Conservation (phyloP, 768 basidiomycete genomes). For the Collybia sordida region DNA sequence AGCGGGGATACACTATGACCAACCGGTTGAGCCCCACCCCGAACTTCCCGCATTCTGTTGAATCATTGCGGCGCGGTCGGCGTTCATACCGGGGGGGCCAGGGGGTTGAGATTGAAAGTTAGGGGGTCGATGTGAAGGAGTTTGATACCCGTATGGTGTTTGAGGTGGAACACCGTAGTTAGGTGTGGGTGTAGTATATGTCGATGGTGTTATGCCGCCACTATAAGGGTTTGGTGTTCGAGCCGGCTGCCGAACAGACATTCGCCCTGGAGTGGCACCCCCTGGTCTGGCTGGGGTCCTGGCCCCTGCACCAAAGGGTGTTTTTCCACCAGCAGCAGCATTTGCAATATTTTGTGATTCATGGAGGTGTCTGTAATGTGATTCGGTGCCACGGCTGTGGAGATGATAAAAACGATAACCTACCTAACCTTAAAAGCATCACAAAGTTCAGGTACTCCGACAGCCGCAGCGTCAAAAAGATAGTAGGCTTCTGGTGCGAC, state of each 20-base stretch:
- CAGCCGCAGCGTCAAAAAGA: slow-evolving; percentile 86
- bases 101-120: slow-evolving; percentile 37
- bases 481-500: slow-evolving; percentile 88
- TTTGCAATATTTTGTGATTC: slow-evolving; percentile 65
- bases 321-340: slow-evolving; percentile 63
- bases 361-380: slow-evolving; percentile 62
- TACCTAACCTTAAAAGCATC: slow-evolving; percentile 95
- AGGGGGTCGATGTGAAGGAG: slow-evolving; percentile 43
- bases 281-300: slow-evolving; percentile 78
- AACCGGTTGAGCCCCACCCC: slow-evolving; percentile 22
- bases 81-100: slow-evolving; percentile 62
- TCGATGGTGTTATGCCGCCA: background rate
- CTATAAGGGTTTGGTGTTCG: slow-evolving; percentile 76
- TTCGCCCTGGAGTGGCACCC: slow-evolving; percentile 77
- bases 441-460: slow-evolving; percentile 90
- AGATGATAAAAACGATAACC: slow-evolving; percentile 14
- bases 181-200: background rate
- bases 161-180: slow-evolving; percentile 25
- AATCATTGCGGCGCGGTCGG: slow-evolving; percentile 65
- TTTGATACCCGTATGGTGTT: slow-evolving; percentile 48
- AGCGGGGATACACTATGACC: slow-evolving; percentile 11
- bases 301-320: slow-evolving; percentile 73
- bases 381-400: slow-evolving; percentile 6
- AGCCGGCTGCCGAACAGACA: slow-evolving; percentile 70
- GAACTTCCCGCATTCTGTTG: slow-evolving; percentile 33